phyloP scores from a whole-genome alignment of 495 filamentous ascomycete genomes.

The Aspergillus biplanus region DNA sequence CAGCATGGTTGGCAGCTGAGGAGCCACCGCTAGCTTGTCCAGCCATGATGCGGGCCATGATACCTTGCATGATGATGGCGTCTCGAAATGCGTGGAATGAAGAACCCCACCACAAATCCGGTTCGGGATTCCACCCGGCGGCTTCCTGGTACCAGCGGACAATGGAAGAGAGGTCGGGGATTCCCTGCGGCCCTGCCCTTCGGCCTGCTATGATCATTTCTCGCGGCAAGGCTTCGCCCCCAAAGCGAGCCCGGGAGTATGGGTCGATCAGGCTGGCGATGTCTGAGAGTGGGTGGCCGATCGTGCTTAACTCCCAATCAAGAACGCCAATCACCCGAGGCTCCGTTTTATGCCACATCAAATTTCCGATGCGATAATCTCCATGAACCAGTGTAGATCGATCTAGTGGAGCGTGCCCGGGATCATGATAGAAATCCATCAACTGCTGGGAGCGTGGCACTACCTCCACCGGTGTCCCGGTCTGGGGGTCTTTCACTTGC shows the following conservation, averaged over 20 bases:
- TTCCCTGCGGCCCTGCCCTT: conserved; percentile 63
- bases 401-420: conserved; percentile 70
- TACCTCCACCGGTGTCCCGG: conserved; percentile 71
- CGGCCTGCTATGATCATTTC: conserved; percentile 65
- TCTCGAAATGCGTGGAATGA: conserved; percentile 67
- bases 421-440: conserved; percentile 73
- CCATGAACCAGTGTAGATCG: conserved; percentile 83
- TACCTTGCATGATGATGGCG: conserved; percentile 90
- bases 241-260: conserved; percentile 51
- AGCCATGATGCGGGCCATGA: conserved; percentile 80
- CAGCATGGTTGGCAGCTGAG: conserved; percentile 72
- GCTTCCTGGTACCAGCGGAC: conserved; percentile 81
- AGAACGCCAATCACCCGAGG: conserved; percentile 89
- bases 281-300: conserved; percentile 93
- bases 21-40: conserved; percentile 92
- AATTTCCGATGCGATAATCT: conserved; percentile 97
- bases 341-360: conserved; percentile 90
- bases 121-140: conserved; percentile 67
- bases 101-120: conserved; percentile 64
- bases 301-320: conserved; percentile 97
- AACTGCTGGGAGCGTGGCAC: conserved; percentile 83
- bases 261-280: conserved; percentile 78
- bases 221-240: conserved; percentile 57
- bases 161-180: too few relatives aligned
- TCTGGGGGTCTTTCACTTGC: conserved; percentile 72